Evolutionary conservation across 495 filamentous ascomycete genomes (phyloP).

Genomic region (Haplographium delicatum): DNA sequence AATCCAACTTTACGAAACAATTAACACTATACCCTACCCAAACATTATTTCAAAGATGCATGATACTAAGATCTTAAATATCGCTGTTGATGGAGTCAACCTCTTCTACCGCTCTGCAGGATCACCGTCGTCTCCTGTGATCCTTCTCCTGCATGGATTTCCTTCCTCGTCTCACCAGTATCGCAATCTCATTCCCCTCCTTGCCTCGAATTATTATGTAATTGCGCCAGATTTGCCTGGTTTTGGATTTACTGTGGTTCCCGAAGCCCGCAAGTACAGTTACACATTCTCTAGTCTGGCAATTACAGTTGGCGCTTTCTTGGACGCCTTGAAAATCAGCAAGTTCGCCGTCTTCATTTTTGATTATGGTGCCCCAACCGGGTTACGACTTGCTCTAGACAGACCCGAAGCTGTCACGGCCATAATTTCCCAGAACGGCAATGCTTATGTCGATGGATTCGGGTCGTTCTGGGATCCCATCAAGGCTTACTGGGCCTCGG

Average conservation of each 20-base stretch:
- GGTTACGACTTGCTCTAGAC: conserved; percentile 47
- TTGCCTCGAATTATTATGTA: conserved; percentile 46
- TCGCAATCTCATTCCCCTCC: conserved; percentile 55
- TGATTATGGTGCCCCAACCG: conserved; percentile 60
- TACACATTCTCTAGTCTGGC: conserved; percentile 46
- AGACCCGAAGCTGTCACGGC: conserved; percentile 42
- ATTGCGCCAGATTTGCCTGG: conserved; percentile 58
- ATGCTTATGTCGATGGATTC: conserved; percentile 57
- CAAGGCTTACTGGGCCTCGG: conserved; percentile 41
- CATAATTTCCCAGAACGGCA: conserved; percentile 60
- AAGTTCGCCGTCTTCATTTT: conserved; percentile 58
- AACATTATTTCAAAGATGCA: too few relatives aligned
- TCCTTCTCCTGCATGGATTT: conserved; percentile 61
- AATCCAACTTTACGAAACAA: too few relatives aligned
- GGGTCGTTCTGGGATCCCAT: conserved; percentile 51
- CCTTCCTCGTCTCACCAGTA: conserved; percentile 59
- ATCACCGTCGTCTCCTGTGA: conserved; percentile 33
- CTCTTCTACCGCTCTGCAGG: conserved; percentile 53
- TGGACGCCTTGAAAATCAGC: conserved; percentile 36
- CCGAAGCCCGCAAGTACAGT: conserved; percentile 37
- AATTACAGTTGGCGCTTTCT: conserved; percentile 35
- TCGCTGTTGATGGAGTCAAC: conserved; percentile 36
- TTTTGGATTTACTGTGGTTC: conserved; percentile 52
- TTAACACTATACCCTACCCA: too few relatives aligned
- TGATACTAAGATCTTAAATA: too few relatives aligned